phyloP scores from a whole-genome alignment of 495 filamentous ascomycete species.

The Lichenothelia convexa region DNA sequence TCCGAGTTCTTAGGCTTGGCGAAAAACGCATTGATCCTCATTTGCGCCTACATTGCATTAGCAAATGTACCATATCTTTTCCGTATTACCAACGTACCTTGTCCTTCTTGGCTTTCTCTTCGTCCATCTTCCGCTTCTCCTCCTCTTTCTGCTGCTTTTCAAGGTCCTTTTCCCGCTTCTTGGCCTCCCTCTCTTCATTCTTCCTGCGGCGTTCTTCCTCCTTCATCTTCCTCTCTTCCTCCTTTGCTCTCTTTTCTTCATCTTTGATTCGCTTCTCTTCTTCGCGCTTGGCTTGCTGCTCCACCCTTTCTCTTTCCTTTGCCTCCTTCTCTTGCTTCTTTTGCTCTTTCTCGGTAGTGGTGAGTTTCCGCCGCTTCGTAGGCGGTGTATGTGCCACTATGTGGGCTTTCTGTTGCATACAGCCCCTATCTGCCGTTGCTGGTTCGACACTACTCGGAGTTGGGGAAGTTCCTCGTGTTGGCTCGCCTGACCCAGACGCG shows the following conservation, averaged over 20 bases:
- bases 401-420: no score
- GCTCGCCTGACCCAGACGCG: no score
- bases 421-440: no score
- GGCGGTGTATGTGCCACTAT: no score
- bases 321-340: conserved; percentile 28
- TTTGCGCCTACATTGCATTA: conserved; percentile 1
- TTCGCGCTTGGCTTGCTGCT: conserved; percentile 19
- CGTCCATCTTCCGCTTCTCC: conserved; percentile 41
- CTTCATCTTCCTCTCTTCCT: conserved; percentile 28
- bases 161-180: conserved; percentile 24
- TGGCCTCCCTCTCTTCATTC: conserved; percentile 27
- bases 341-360: conserved; percentile 23
- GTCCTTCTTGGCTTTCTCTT: conserved; percentile 54
- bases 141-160: conserved; percentile 44
- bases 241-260: conserved; percentile 20
- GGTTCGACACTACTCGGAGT: no score
- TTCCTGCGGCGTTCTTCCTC: conserved; percentile 23
- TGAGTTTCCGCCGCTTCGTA: conserved; percentile 22
- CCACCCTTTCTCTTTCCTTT: conserved; percentile 23
- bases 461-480: no score
- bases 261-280: conserved; percentile 24
- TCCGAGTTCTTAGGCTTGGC: conserved; percentile 3
- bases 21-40: conserved; percentile 12
- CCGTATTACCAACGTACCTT: conserved; percentile 25
- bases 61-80: not conserved